These are phyloP conservation scores for Heracleum sosnowskyi DNA, from an alignment of 129 eudicot species.

Conservation along the genomic window DNA sequence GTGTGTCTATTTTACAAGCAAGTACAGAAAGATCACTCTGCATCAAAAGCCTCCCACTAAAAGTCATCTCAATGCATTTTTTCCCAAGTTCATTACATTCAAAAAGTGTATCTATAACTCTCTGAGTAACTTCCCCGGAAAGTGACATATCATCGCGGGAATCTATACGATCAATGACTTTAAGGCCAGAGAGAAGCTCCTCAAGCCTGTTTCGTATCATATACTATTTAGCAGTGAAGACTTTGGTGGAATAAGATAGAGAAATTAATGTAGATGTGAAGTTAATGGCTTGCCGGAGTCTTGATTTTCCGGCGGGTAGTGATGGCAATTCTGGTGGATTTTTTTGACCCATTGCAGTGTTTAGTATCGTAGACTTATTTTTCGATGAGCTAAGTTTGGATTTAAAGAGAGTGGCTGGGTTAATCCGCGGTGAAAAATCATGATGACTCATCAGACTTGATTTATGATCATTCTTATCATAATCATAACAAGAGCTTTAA, in stretches of 20 bases:
- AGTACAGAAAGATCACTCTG: conserved; percentile 78
- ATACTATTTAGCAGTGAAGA: conserved; percentile 60
- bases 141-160: too few relatives aligned
- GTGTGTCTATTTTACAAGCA: conserved; percentile 35
- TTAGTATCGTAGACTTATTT: neutral
- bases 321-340: conserved; percentile 17
- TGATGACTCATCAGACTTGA: too few relatives aligned
- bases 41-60: conserved; percentile 70
- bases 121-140: conserved; percentile 19
- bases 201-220: conserved; percentile 48
- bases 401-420: too few relatives aligned
- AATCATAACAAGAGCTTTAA: too few relatives aligned
- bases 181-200: conserved; percentile 44
- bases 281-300: conserved; percentile 32
- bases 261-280: conserved; percentile 41
- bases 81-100: conserved; percentile 35
- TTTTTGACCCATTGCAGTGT: conserved; percentile 28
- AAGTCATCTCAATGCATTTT: conserved; percentile 42
- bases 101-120: conserved; percentile 30
- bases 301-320: conserved; percentile 17
- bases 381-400: conserved; percentile 13
- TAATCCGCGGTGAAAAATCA: too few relatives aligned
- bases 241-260: conserved; percentile 50
- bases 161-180: conserved; percentile 22
- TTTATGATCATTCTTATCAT: too few relatives aligned